Percentiles rank a stretch among this genome's conserved stretches.
phyloP scores from a whole-genome alignment of 176 grass and related monocot genomes.

The Oryza nivara region DNA sequence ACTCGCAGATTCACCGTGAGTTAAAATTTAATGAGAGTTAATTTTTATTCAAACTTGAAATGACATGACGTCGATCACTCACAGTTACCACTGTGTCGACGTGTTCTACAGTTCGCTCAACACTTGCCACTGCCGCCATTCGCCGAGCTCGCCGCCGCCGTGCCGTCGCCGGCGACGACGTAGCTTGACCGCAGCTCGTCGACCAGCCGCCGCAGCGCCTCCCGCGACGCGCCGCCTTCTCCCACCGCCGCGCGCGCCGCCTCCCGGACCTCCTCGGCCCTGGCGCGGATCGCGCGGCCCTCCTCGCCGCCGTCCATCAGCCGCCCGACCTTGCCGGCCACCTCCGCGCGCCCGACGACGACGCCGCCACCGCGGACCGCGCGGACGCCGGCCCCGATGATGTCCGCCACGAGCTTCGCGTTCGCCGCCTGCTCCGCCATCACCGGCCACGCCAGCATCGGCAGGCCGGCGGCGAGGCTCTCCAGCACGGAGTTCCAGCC shows the following conservation, averaged over 20 bases:
- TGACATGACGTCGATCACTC: too few species aligned
- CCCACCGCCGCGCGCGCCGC: not conserved
- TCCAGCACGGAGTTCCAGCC: not conserved
- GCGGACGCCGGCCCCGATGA: conserved; percentile 29
- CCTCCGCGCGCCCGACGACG: conserved; percentile 1
- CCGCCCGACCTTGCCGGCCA: conserved; percentile 17
- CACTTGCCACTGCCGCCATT: too few species aligned
- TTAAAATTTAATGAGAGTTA: too few species aligned
- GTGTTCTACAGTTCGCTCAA: too few species aligned
- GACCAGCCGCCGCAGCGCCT: conserved; percentile 27
- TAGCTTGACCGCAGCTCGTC: conserved; percentile 37
- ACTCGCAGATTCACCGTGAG: too few species aligned
- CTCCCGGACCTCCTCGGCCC: not conserved
- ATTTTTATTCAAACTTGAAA: too few species aligned
- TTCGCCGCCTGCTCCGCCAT: conserved; percentile 51
- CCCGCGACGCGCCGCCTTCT: conserved; percentile 8
- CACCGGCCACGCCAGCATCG: conserved; percentile 50
- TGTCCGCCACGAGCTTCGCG: conserved; percentile 47
- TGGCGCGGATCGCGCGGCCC: not conserved
- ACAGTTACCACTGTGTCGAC: too few species aligned
- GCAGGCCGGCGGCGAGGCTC: conserved; percentile 26
- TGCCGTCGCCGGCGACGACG: not conserved
- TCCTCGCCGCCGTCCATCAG: conserved; percentile 10
- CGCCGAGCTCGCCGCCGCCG: too few species aligned
- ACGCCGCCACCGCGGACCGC: not conserved